These are phyloP conservation scores for Taphrina wiesneri DNA, from an alignment of 1,139 yeast genomes.

Conservation along the genomic window DNA sequence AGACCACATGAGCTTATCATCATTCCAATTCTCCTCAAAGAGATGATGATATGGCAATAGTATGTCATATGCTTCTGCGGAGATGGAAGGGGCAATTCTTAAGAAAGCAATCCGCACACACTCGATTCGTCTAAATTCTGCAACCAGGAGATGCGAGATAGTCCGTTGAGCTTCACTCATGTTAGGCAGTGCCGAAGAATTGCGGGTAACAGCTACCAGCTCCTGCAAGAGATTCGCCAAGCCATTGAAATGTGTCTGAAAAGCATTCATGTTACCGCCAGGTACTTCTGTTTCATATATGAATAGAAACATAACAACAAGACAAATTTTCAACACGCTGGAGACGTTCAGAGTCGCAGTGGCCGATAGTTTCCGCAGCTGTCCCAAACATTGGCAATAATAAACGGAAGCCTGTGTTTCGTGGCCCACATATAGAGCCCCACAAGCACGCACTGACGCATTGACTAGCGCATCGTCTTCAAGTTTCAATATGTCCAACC, in stretches of 20 bases:
- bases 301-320: background rate
- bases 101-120: background rate
- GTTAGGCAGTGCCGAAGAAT: background rate
- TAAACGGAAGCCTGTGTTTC: constrained; percentile 1
- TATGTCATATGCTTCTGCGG: background rate
- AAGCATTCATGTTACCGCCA: background rate
- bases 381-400: constrained; percentile 2
- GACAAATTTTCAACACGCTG: background rate
- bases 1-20: background rate
- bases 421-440: constrained; percentile 7
- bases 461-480: background rate
- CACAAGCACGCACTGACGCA: constrained; percentile 6
- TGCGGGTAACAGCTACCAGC: background rate
- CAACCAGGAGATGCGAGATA: background rate
- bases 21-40: background rate
- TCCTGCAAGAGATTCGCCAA: background rate
- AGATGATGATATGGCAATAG: background rate
- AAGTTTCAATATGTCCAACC: background rate
- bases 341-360: background rate
- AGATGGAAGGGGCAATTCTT: background rate
- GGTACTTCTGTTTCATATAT: background rate
- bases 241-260: background rate
- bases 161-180: background rate
- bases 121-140: background rate
- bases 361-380: background rate